Base-by-base conservation (phyloP, 1,284 basidiomycete genomes). In the Ustilago vetiveriae region DNA sequence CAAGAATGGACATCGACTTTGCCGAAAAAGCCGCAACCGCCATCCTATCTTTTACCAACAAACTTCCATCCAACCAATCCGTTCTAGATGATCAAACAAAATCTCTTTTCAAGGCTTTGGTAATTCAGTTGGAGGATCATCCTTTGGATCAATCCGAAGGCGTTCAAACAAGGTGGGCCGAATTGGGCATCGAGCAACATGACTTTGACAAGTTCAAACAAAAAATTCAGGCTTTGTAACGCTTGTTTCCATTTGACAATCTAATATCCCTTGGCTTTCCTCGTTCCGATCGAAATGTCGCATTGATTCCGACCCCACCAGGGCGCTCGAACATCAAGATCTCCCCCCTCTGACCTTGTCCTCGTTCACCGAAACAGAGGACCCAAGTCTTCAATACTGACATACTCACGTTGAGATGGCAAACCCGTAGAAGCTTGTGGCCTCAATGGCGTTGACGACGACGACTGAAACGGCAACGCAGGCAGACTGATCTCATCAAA, bases 1-100 rank as follows among this genome's bases (percentile, higher is more conserved):
- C 38, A 27, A 87, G 87, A 21, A 84, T 84, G 7, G 94, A 96
- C 81, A 76, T 84, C 4, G 91, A 94, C 74, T 91, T 90, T 59
- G 88, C 90, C 77, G 92, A 94, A 83, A 93, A 93, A 80, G 84
- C 89, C 0, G 77, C 90, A 16, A 85, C 88, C 85, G 89, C 83
- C 45, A 82, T 86, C 11, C 10, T 72, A 32, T 62, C 72, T 13
- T 78, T 82, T n/a, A 80, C 60, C 16, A 33, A 48, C 16, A 62
- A 67, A 40, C 41, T 58, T 8, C 36, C 36, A 3, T 13, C n/a
- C 36, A 7, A 42, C 51, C 16, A 2, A 33, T 6, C 2, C 32
- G 0, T 0, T 24, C 3, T 64, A 8, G 55, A 65, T 27, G 11
- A 4, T 3, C 46, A 29, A 11, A 40, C 32, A 1, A 41, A 19